phyloP scores from a whole-genome alignment of 2,329 filamentous ascomycete species.

The Cladosporium sp. region DNA sequence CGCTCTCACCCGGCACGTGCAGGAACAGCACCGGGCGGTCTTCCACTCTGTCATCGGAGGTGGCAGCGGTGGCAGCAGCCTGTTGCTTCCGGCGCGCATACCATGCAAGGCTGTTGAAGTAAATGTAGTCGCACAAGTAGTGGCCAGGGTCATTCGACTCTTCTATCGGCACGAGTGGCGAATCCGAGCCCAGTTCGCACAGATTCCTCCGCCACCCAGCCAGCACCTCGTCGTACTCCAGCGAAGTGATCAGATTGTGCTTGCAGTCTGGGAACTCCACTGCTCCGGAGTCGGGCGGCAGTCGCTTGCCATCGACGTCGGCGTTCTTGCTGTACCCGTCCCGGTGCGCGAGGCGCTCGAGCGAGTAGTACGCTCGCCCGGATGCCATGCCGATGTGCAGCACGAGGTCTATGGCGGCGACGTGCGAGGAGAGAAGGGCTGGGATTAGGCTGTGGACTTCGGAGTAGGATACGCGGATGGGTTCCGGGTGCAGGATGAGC shows the following conservation, averaged over 20 bases:
- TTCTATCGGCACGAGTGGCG: background rate
- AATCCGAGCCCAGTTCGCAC: constrained; percentile 11
- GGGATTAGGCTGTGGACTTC: constrained; percentile 62
- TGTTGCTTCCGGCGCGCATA: constrained; percentile 23
- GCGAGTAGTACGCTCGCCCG: constrained; percentile 60
- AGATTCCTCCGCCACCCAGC: constrained; percentile 23
- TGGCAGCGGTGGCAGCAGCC: background rate
- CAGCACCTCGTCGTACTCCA: constrained; percentile 29
- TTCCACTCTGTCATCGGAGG: constrained; percentile 17
- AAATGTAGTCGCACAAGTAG: constrained; percentile 44
- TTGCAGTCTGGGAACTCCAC: constrained; percentile 27
- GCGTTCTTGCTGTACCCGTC: constrained; percentile 62
- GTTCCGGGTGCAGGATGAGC: constrained; percentile 60
- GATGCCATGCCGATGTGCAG: constrained; percentile 78
- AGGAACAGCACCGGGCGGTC: constrained; percentile 38
- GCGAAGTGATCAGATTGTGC: constrained; percentile 24
- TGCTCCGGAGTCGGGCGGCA: constrained; percentile 23
- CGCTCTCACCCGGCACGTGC: constrained; percentile 38
- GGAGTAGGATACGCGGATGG: constrained; percentile 69
- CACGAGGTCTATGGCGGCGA: constrained; percentile 56
- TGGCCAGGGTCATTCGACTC: constrained; percentile 36
- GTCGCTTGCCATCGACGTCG: constrained; percentile 61
- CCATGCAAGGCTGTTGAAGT: constrained; percentile 37
- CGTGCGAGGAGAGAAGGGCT: constrained; percentile 50
- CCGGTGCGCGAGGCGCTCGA: constrained; percentile 67